Evolutionary conservation across 192 early-diverging fungal species (phyloP).

Genomic region (Umbelopsis ramanniana): DNA sequence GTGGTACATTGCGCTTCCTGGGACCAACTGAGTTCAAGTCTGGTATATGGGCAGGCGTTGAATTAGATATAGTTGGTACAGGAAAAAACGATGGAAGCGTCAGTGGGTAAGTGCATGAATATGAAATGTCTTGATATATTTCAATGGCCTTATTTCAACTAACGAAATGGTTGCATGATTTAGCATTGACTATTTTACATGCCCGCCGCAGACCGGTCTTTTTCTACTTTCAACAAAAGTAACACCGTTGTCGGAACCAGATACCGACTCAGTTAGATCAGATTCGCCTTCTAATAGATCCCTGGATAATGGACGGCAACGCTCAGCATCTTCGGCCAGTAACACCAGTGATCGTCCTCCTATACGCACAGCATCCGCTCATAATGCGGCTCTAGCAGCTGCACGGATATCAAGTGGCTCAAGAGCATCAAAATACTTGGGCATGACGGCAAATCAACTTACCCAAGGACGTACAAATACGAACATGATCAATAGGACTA

Average conservation of each 20-base stretch:
- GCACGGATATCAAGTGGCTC: slow-evolving; percentile 57
- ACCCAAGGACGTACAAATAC: slow-evolving; percentile 27
- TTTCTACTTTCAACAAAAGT: slow-evolving; percentile 72
- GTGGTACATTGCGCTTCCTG: slow-evolving; percentile 73
- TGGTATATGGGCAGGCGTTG: slow-evolving; percentile 81
- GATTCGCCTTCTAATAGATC: slow-evolving; percentile 23
- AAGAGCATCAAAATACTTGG: slow-evolving; percentile 60
- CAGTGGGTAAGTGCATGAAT: slow-evolving; percentile 57
- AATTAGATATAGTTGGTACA: slow-evolving; percentile 68
- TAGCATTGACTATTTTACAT: slow-evolving; percentile 72
- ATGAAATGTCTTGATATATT: too few species aligned
- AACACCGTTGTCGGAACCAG: slow-evolving; percentile 18
- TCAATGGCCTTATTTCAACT: too few species aligned
- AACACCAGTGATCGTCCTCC: slow-evolving; percentile 17
- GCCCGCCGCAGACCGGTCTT: slow-evolving; percentile 69
- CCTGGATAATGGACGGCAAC: background rate
- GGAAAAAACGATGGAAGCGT: slow-evolving; percentile 84
- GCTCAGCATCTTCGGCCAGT: slow-evolving; percentile 20
- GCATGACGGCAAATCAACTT: slow-evolving; percentile 59
- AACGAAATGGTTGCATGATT: background rate
- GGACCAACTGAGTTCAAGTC: slow-evolving; percentile 76
- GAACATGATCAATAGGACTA: slow-evolving; percentile 27
- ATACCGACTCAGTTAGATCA: slow-evolving; percentile 32
- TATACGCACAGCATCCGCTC: slow-evolving; percentile 11
- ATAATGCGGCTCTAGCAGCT: slow-evolving; percentile 24